Percentiles rank a stretch among this genome's conserved stretches.
phyloP scores from a whole-genome alignment of 108 stramenopile species.

The Craspedostauros australis region DNA sequence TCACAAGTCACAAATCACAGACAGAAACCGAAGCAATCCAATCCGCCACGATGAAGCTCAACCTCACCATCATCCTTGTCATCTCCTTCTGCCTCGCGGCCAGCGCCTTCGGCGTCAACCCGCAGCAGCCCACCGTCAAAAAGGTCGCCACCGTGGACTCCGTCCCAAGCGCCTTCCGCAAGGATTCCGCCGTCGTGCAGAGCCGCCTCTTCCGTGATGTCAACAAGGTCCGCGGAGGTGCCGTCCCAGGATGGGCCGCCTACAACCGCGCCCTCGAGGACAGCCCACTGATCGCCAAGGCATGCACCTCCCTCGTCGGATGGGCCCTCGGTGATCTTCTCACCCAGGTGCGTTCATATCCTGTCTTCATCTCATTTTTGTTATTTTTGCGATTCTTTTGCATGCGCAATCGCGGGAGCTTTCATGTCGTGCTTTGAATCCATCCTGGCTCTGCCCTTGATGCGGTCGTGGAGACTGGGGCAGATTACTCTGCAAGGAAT shows the following conservation, averaged over 20 bases:
- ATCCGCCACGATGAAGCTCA: slow-evolving; percentile 71
- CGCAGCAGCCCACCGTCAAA: slow-evolving; percentile 22
- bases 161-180: slow-evolving; percentile 37
- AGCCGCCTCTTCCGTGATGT: slow-evolving; percentile 79
- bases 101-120: slow-evolving; percentile 63
- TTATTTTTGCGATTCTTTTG: no score
- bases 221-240: slow-evolving; percentile 75
- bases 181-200: slow-evolving; percentile 32
- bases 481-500: no score
- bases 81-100: slow-evolving; percentile 61
- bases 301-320: slow-evolving; percentile 90
- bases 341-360: slow-evolving; percentile 92
- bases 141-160: slow-evolving; percentile 26
- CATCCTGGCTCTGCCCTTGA: no score
- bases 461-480: no score
- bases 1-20: no score
- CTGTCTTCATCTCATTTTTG: no score
- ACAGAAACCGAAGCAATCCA: slow-evolving; percentile 4
- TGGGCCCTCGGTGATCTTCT: slow-evolving; percentile 95
- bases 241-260: slow-evolving; percentile 84
- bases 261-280: slow-evolving; percentile 91
- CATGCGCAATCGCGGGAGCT: no score
- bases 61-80: slow-evolving; percentile 50
- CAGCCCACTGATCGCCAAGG: slow-evolving; percentile 92
- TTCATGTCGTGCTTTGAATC: no score